Evolutionary conservation across 441 rosid species (phyloP).

Genomic region (Populus tomentosa): DNA sequence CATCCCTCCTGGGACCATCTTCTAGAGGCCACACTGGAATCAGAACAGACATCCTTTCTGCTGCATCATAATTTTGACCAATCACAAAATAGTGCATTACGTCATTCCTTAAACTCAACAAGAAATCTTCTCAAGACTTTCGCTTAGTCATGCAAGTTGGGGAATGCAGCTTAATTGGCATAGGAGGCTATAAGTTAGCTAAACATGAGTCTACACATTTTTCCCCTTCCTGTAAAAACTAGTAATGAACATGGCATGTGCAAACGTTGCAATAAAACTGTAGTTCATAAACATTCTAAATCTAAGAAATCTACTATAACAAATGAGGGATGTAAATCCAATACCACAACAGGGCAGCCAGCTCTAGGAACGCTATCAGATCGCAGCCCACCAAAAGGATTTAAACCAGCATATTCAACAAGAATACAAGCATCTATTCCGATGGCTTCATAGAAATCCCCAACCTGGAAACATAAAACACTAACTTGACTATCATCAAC

Average conservation of each 20-base stretch:
- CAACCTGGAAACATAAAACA: constrained; percentile 54
- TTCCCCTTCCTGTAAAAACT: neutral
- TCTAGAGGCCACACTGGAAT: neutral
- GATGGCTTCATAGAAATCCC: constrained; percentile 94
- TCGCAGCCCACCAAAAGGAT: constrained; percentile 96
- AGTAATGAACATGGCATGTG: neutral
- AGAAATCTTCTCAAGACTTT: neutral
- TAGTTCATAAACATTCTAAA: neutral
- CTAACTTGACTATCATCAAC: neutral
- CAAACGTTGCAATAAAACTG: neutral
- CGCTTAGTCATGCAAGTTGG: neutral
- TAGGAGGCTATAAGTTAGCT: neutral
- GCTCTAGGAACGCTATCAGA: constrained; percentile 90
- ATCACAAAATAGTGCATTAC: neutral
- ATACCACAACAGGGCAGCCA: constrained; percentile 97
- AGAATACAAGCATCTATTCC: constrained; percentile 98
- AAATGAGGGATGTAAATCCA: constrained; percentile 4
- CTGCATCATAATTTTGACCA: neutral
- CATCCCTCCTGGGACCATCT: neutral
- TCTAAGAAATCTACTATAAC: neutral
- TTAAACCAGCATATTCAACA: constrained; percentile 95
- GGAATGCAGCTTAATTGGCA: neutral
- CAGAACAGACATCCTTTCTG: neutral
- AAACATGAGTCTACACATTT: neutral
- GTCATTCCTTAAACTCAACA: neutral